Evolutionary conservation across 2,329 filamentous ascomycete genomes (phyloP).

Genomic region (Alternaria triticina): DNA sequence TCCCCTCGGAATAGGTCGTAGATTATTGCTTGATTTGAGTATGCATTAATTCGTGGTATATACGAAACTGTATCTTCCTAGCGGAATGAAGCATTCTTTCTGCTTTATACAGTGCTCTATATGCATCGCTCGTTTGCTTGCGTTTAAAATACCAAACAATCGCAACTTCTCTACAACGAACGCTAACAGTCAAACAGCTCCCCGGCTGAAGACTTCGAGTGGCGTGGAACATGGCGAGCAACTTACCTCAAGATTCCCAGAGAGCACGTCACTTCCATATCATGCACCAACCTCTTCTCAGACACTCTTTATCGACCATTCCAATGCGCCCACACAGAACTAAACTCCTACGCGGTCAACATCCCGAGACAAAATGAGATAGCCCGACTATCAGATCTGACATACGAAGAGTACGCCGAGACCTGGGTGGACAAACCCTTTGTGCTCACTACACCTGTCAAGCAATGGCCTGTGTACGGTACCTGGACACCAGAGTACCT

Average conservation of each 20-base stretch:
- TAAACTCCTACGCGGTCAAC: conserved; percentile 69
- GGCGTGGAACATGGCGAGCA: conserved; percentile 85
- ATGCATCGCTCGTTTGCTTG: neutral
- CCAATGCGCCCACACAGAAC: conserved; percentile 78
- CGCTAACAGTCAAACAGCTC: conserved; percentile 44
- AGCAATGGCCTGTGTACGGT: conserved; percentile 77
- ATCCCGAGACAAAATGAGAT: conserved; percentile 81
- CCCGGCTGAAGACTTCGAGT: conserved; percentile 60
- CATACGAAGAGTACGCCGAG: conserved; percentile 73
- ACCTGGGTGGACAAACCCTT: conserved; percentile 84
- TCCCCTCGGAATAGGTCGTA: too few relatives aligned
- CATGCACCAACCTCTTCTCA: conserved; percentile 83
- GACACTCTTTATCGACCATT: conserved; percentile 91
- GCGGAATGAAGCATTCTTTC: neutral
- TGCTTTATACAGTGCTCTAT: neutral
- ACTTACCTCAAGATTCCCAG: conserved; percentile 71
- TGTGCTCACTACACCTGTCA: conserved; percentile 82
- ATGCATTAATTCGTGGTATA: too few relatives aligned
- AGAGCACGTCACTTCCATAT: conserved; percentile 62
- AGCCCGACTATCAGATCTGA: conserved; percentile 69
- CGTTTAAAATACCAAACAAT: neutral
- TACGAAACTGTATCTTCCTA: neutral
- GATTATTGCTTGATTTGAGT: too few relatives aligned
- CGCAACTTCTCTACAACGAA: neutral
- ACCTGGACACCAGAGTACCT: conserved; percentile 77